phyloP scores from a whole-genome alignment of 2,329 filamentous ascomycete genomes.

The Cordyceps tenuipes region DNA sequence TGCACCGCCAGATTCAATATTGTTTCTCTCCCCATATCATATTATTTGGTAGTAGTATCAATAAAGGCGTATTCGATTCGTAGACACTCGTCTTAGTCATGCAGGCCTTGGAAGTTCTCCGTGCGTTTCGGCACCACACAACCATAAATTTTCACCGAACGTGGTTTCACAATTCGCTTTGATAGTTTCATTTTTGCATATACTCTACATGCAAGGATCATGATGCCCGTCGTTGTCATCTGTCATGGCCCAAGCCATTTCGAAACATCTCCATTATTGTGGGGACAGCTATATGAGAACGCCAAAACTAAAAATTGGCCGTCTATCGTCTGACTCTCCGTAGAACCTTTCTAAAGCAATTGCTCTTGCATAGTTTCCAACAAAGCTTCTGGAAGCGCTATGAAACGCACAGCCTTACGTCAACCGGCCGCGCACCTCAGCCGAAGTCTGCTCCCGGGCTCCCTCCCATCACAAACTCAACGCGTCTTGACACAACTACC shows the following conservation, averaged over 20 bases:
- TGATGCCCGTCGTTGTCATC: too few relatives aligned
- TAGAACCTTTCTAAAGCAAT: neutral
- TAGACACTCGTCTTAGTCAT: neutral
- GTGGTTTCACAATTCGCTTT: neutral
- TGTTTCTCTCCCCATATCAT: neutral
- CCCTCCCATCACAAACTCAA: neutral
- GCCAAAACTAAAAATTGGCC: neutral
- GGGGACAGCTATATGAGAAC: neutral
- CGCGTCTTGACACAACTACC: neutral
- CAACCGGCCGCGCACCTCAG: neutral
- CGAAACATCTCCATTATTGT: neutral
- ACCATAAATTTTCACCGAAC: neutral
- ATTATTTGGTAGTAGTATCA: neutral
- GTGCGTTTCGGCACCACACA: too few relatives aligned
- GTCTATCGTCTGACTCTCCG: neutral
- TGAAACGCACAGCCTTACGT: neutral
- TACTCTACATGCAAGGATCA: too few relatives aligned
- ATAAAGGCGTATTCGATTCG: neutral
- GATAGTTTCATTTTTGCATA: too few relatives aligned
- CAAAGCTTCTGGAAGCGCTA: neutral
- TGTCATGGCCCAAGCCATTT: neutral
- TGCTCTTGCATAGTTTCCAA: neutral
- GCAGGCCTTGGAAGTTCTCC: neutral
- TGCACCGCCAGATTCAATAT: neutral
- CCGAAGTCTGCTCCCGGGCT: neutral